These are phyloP conservation scores for Moesziomyces sp. DNA, from an alignment of 1,284 basidiomycete species.

Conservation along the genomic window DNA sequence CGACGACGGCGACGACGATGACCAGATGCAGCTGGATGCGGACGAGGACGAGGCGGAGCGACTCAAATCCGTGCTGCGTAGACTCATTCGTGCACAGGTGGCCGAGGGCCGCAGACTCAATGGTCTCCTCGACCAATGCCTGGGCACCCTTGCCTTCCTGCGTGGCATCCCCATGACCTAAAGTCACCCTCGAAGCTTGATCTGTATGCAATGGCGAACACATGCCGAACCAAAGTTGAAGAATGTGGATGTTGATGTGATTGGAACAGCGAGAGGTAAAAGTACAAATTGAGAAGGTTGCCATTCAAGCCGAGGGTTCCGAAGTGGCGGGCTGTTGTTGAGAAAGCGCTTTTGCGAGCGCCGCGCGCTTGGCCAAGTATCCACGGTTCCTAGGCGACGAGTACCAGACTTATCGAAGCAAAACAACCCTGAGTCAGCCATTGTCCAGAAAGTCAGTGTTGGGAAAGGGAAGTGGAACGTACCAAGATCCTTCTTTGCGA, in stretches of 20 bases:
- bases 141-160: constrained; percentile 61
- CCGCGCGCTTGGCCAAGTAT: constrained; percentile 50
- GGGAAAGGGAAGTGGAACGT: constrained; percentile 8
- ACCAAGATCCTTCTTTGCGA: constrained; percentile 58
- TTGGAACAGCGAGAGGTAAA: constrained; percentile 3
- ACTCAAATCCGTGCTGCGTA: constrained; percentile 44
- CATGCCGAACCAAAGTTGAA: neutral
- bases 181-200: neutral
- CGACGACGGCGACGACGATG: constrained; percentile 74
- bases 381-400: constrained; percentile 50
- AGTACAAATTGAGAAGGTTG: constrained; percentile 10
- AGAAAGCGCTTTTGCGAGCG: constrained; percentile 20
- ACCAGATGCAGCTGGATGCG: constrained; percentile 16
- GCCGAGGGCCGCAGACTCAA: constrained; percentile 51
- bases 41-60: constrained; percentile 32
- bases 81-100: constrained; percentile 52
- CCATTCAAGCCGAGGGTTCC: neutral
- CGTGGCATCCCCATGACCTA: constrained; percentile 61
- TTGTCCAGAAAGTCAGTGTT: too few species aligned
- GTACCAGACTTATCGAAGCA: constrained; percentile 49
- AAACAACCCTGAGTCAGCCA: neutral
- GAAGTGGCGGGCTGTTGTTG: constrained; percentile 3
- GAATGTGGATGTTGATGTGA: constrained; percentile 1
- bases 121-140: constrained; percentile 60
- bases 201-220: neutral